Evolutionary conservation across 2,329 filamentous ascomycete species (phyloP).

Genomic region (Pseudopithomyces chartarum): DNA sequence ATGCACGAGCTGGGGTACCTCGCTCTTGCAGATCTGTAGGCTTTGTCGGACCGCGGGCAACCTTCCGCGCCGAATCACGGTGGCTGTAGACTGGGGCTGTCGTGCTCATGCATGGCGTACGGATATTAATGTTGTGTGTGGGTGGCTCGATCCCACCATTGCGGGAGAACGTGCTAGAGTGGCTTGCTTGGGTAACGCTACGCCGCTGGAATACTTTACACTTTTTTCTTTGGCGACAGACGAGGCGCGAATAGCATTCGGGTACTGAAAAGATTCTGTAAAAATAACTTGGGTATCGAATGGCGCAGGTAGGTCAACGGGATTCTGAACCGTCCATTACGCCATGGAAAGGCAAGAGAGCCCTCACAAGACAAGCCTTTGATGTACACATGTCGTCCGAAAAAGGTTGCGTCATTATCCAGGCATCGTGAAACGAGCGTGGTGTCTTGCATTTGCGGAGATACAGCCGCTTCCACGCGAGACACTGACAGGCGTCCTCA

Average conservation of each 20-base stretch:
- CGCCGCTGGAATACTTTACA: constrained; percentile 16
- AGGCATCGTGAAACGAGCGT: constrained; percentile 25
- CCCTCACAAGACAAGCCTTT: background rate
- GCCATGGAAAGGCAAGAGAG: background rate
- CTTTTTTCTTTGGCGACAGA: constrained; percentile 5
- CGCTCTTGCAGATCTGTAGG: constrained; percentile 44
- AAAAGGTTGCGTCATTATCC: constrained; percentile 35
- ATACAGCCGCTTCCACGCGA: constrained; percentile 41
- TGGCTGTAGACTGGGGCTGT: constrained; percentile 21
- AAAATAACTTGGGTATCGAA: background rate
- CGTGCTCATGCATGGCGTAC: constrained; percentile 35
- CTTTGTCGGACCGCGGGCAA: constrained; percentile 35
- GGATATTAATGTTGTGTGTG: constrained; percentile 24
- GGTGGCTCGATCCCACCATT: constrained; percentile 28
- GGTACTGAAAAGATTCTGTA: background rate
- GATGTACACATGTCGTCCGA: constrained; percentile 17
- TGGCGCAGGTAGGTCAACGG: background rate
- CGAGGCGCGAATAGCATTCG: background rate
- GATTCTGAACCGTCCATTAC: background rate
- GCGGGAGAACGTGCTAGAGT: constrained; percentile 34
- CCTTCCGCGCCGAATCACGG: constrained; percentile 38
- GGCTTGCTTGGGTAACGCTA: constrained; percentile 11
- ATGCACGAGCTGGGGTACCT: constrained; percentile 40
- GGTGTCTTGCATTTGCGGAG: constrained; percentile 38
- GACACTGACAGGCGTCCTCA: constrained; percentile 22